phyloP scores from a whole-genome alignment of 805 yeast species.

The Candida anglica region DNA sequence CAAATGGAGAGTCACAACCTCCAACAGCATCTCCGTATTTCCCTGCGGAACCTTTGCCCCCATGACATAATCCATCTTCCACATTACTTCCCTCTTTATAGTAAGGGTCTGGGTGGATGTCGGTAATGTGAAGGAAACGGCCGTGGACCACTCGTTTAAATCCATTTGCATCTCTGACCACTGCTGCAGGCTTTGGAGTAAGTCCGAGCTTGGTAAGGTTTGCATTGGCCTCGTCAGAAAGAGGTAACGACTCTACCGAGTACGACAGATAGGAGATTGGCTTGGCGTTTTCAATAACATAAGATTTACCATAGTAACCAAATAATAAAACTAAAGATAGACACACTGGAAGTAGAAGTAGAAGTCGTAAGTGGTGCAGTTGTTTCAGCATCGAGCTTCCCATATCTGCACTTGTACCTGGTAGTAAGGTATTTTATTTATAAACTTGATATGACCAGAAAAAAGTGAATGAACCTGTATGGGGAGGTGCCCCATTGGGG shows the following conservation, averaged over 20 bases:
- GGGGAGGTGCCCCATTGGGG: too few species aligned
- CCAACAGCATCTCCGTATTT: conserved; percentile 69
- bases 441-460: too few species aligned
- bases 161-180: conserved; percentile 17
- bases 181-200: conserved; percentile 22
- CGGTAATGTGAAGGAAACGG: conserved; percentile 80
- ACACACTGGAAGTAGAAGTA: too few species aligned
- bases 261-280: too few species aligned
- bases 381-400: too few species aligned
- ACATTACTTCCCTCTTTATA: conserved; percentile 51
- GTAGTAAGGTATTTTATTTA: too few species aligned
- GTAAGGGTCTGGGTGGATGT: conserved; percentile 77
- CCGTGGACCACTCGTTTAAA: conserved; percentile 50
- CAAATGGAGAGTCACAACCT: conserved; percentile 76
- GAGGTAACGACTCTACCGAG: not conserved
- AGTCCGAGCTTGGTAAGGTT: conserved; percentile 21
- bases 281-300: too few species aligned
- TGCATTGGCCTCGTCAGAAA: not conserved
- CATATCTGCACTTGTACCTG: too few species aligned
- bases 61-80: conserved; percentile 53
- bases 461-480: too few species aligned
- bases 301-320: too few species aligned
- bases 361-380: too few species aligned
- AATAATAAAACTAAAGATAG: too few species aligned
- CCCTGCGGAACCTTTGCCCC: conserved; percentile 52